A percentile compares a stretch with the other conserved stretches of the same genome.
phyloP scores from a whole-genome alignment of 192 early-diverging fungal genomes.

The Mortierella hygrophila region DNA sequence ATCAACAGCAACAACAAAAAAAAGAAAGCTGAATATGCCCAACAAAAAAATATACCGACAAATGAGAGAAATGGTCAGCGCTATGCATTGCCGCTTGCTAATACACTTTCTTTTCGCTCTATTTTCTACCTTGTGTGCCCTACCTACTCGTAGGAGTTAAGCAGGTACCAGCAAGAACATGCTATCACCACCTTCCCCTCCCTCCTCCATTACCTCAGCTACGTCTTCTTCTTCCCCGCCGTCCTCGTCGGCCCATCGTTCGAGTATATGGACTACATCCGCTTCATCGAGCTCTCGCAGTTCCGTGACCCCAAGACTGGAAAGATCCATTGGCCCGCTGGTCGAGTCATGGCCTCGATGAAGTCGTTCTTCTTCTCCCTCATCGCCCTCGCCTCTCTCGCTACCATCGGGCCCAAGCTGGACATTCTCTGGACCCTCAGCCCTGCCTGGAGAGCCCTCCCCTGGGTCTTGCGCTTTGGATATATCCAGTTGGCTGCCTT shows the following conservation, averaged over 20 bases:
- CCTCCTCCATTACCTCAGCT: slow-evolving; percentile 86
- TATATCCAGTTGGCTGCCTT: slow-evolving; percentile 74
- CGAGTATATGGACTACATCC: slow-evolving; percentile 75
- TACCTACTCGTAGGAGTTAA: slow-evolving; percentile 61
- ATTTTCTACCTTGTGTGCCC: neutral
- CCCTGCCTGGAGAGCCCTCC: slow-evolving; percentile 43
- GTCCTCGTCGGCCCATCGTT: slow-evolving; percentile 90
- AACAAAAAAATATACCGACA: neutral
- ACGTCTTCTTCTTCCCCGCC: slow-evolving; percentile 89
- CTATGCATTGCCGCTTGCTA: slow-evolving; percentile 5
- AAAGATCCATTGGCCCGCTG: slow-evolving; percentile 52
- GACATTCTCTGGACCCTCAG: slow-evolving; percentile 40
- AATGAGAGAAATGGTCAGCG: neutral
- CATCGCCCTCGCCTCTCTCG: slow-evolving; percentile 46
- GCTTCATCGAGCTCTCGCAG: slow-evolving; percentile 58
- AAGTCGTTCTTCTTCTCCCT: slow-evolving; percentile 48
- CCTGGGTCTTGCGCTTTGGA: slow-evolving; percentile 58
- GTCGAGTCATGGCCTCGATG: slow-evolving; percentile 36
- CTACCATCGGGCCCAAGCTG: slow-evolving; percentile 54
- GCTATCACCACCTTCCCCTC: slow-evolving; percentile 73
- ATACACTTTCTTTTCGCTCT: slow-evolving; percentile 4
- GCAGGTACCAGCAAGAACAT: slow-evolving; percentile 74
- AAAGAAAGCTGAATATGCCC: neutral
- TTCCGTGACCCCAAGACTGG: slow-evolving; percentile 48
- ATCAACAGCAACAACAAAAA: neutral